Evolutionary conservation across 2,329 filamentous ascomycete species (phyloP), one percentile per base, ranked within the genome.

Genomic region (Ascochyta clinopodiicola): DNA sequence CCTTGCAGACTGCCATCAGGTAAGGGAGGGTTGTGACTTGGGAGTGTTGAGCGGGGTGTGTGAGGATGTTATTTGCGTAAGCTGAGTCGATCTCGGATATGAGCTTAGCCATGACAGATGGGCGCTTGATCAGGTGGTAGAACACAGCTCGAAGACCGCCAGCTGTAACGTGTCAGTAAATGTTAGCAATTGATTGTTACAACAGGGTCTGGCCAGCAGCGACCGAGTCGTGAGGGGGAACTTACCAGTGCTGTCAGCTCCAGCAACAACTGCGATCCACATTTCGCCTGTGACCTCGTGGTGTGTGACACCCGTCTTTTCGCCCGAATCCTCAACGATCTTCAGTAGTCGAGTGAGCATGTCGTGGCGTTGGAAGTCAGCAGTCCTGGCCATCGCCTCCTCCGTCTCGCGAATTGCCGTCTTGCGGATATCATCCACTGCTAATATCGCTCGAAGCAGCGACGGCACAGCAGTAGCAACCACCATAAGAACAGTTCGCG

Each of bases 1-100:
- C 91, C 68, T 92, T 90, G 66, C 93, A 84, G 47, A 86, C 87
- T 2, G 90, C 90, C 67, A 91, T 87, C 2, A 95, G 82, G 69
- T 93, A 94, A 0, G 85, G 84, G 4, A 94, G 80, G 45, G 82
- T 83, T 70, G 90, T 86, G 44, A 80, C 82, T 71, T 92, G 64
- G 3, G 27, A 27, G 29, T 69, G 58, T 27, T 56, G 58, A 3
- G 61, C 46, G 6, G 59, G 62, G 3, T 53, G 54, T 3, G 44
- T 56, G 12, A 68, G 49, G 40, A 39, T 19, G 31, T 62, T 52
- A n/a, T 53, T 36, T 1, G 27, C 38, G 17, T 46, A 40, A 10
- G n/a, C 65, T n/a, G 49, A 39, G 47, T 71, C 65, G 21, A 71
- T 39, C 35, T 71, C 69, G 15, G 59, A 44, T 2, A 48, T 66